Percentiles rank a stretch among this genome's conserved stretches.
Conservation (phyloP, 768 basidiomycete species). For the Megacollybia marginata region DNA sequence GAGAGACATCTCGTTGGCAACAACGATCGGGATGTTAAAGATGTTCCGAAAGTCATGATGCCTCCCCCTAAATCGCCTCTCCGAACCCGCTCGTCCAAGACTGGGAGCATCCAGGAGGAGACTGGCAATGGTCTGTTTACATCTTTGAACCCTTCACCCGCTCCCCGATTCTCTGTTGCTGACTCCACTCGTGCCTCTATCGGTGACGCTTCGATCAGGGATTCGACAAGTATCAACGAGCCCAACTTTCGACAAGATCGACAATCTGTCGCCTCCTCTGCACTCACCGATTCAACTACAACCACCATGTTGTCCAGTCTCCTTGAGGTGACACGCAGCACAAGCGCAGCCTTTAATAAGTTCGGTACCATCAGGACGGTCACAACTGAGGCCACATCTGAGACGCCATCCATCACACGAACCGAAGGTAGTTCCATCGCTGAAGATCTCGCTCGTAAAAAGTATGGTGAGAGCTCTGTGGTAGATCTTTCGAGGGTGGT, state of each 20-base stretch:
- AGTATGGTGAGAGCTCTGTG: slow-evolving; percentile 52
- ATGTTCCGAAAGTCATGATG: slow-evolving; percentile 28
- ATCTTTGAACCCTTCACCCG: slow-evolving; percentile 18
- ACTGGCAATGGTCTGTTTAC: slow-evolving; percentile 22
- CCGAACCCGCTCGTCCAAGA: slow-evolving; percentile 28
- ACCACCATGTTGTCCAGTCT: slow-evolving; percentile 54
- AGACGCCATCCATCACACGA: slow-evolving; percentile 55
- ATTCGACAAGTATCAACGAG: slow-evolving; percentile 21
- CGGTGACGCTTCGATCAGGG: slow-evolving; percentile 30
- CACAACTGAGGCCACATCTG: slow-evolving; percentile 77
- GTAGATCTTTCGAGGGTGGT: slow-evolving; percentile 61
- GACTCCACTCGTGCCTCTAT: slow-evolving; percentile 27
- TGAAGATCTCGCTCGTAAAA: slow-evolving; percentile 39
- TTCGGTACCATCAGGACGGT: slow-evolving; percentile 79
- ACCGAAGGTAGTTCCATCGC: slow-evolving; percentile 58
- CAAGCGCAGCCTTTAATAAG: slow-evolving; percentile 42
- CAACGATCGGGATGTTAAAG: slow-evolving; percentile 25
- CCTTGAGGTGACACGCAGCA: slow-evolving; percentile 42
- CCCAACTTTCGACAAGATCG: slow-evolving; percentile 31
- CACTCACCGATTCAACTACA: slow-evolving; percentile 46
- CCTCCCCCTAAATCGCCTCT: slow-evolving; percentile 47
- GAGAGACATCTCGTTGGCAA: slow-evolving; percentile 2
- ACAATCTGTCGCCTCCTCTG: slow-evolving; percentile 59
- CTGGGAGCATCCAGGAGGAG: slow-evolving; percentile 12
- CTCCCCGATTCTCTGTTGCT: slow-evolving; percentile 21